Conservation (phyloP, 176 grass and related monocot species). For the Aegilops longissima region DNA sequence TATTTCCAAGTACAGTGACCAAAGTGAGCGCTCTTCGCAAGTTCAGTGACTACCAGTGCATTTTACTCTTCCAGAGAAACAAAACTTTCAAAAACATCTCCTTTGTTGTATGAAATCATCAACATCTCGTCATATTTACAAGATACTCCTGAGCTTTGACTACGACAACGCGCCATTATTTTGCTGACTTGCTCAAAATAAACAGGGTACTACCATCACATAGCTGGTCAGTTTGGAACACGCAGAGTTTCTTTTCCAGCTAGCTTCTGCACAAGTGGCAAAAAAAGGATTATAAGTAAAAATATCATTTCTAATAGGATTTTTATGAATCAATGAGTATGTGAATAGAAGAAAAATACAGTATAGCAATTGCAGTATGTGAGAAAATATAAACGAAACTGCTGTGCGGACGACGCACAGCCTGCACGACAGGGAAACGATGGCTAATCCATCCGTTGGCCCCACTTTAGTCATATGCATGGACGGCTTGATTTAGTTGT, state of each 20-base stretch:
- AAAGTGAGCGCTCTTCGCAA: too few species aligned
- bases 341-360: background rate
- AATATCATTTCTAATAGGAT: background rate
- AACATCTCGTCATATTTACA: constrained; percentile 29
- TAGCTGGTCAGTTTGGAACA: background rate
- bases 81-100: background rate
- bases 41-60: too few species aligned
- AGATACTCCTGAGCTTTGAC: background rate
- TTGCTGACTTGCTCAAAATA: background rate
- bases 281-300: background rate
- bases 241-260: background rate
- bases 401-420: too few species aligned
- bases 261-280: background rate
- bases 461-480: too few species aligned
- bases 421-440: too few species aligned
- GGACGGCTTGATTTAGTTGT: too few species aligned
- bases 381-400: background rate
- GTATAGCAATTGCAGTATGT: background rate
- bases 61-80: background rate
- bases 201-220: background rate
- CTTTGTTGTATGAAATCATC: background rate
- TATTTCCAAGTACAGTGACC: too few species aligned
- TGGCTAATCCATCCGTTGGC: too few species aligned
- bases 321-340: background rate
- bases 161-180: background rate